These are phyloP conservation scores for Gossypium bickii DNA, from an alignment of 345 rosid genomes.

Conservation along the genomic window DNA sequence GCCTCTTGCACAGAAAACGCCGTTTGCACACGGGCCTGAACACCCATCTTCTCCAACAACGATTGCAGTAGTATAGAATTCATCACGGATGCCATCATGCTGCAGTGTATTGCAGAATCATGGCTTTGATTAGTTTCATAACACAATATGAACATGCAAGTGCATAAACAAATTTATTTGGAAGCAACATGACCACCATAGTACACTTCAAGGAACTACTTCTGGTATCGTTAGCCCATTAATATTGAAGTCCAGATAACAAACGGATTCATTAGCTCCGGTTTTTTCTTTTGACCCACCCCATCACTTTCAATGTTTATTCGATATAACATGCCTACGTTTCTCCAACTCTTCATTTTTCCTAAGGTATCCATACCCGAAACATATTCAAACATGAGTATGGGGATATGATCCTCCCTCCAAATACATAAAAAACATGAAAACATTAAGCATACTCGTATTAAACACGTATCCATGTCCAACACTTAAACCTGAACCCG, in stretches of 20 bases:
- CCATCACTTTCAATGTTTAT: background rate
- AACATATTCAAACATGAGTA: background rate
- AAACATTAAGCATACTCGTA: background rate
- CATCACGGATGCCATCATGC: conserved; percentile 96
- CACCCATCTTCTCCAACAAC: conserved; percentile 71
- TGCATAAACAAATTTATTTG: too few species aligned
- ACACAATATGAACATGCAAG: background rate
- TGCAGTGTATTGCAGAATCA: conserved; percentile 26
- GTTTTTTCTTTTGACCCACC: background rate
- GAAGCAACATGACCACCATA: too few species aligned
- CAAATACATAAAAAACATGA: background rate
- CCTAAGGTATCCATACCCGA: too few species aligned
- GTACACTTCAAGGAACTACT: too few species aligned
- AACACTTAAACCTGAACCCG: background rate
- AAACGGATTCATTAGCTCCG: background rate
- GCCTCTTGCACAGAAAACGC: conserved; percentile 65
- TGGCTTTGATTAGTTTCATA: background rate
- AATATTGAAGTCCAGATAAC: background rate
- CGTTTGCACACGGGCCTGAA: conserved; percentile 75
- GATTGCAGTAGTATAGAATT: conserved; percentile 81
- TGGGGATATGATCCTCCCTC: background rate
- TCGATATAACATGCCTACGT: background rate
- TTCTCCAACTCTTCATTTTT: too few species aligned
- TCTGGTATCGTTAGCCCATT: background rate
- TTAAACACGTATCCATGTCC: background rate